phyloP scores from a whole-genome alignment of 257 asterid species.

The Fraxinus pennsylvanica region DNA sequence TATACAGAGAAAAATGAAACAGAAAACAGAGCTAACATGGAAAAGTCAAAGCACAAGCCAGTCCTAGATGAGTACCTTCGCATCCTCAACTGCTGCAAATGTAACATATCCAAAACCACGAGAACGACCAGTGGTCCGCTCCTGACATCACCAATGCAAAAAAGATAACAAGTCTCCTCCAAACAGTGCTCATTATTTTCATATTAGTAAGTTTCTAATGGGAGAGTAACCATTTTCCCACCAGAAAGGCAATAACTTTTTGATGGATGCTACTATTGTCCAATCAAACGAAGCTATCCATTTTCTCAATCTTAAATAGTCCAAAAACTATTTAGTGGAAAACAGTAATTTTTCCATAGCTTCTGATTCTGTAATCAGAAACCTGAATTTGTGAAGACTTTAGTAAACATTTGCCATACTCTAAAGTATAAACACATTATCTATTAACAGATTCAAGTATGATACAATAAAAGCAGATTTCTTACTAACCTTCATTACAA shows the following conservation, averaged over 20 bases:
- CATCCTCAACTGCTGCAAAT: slow-evolving; percentile 74
- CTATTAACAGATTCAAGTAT: neutral
- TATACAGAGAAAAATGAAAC: slow-evolving; percentile 2
- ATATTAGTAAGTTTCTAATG: neutral
- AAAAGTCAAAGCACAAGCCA: slow-evolving; percentile 21
- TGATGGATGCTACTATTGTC: neutral
- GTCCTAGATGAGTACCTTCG: slow-evolving; percentile 54
- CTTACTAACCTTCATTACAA: slow-evolving; percentile 85
- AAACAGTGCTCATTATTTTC: neutral
- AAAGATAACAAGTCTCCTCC: slow-evolving; percentile 11
- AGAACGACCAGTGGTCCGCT: slow-evolving; percentile 90
- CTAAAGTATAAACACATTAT: neutral
- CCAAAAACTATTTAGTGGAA: neutral
- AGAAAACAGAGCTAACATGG: slow-evolving; percentile 6
- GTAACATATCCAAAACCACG: slow-evolving; percentile 99
- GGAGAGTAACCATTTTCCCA: neutral
- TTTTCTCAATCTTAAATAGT: neutral
- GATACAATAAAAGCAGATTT: neutral
- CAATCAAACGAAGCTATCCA: neutral
- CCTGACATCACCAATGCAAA: slow-evolving; percentile 55
- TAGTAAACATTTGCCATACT: neutral
- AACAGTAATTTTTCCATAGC: neutral
- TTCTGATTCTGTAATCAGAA: neutral
- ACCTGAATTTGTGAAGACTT: neutral
- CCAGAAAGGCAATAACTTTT: neutral